These are phyloP conservation scores for Ustilago crameri DNA, from an alignment of 1,284 basidiomycete genomes.

Conservation along the genomic window DNA sequence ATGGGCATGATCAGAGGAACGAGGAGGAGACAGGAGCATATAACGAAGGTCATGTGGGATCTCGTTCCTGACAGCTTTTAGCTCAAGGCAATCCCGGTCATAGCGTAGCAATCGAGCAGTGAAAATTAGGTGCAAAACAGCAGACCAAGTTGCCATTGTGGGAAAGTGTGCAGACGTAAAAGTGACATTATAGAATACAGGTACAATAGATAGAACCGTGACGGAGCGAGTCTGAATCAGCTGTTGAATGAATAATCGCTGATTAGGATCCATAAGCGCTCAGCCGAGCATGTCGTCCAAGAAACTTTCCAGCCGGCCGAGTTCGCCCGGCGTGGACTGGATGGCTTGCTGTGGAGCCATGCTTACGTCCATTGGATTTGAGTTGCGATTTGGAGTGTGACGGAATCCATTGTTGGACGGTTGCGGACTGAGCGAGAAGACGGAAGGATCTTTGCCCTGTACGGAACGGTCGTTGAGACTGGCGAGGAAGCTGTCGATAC, in stretches of 20 bases:
- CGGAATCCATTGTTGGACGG: background rate
- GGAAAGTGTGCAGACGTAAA: background rate
- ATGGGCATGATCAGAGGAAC: conserved; percentile 63
- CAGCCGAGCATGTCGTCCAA: conserved; percentile 49
- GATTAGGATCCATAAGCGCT: background rate
- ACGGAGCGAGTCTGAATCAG: background rate
- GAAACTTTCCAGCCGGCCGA: conserved; percentile 42
- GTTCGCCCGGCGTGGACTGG: conserved; percentile 29
- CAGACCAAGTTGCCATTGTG: background rate
- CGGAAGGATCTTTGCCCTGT: conserved; percentile 16
- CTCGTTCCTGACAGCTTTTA: conserved; percentile 41
- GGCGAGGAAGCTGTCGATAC: conserved; percentile 48
- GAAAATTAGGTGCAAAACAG: too few relatives aligned
- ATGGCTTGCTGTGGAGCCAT: conserved; percentile 1
- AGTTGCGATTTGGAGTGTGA: background rate
- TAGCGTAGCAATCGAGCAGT: too few relatives aligned
- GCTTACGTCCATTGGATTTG: background rate
- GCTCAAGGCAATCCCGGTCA: too few relatives aligned
- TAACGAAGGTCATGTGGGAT: conserved; percentile 62
- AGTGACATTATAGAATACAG: conserved; percentile 1
- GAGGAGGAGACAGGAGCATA: conserved; percentile 57
- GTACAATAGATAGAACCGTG: background rate
- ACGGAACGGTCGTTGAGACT: conserved; percentile 42
- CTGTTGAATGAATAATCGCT: background rate
- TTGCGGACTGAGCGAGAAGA: conserved; percentile 21